A percentile compares a stretch with the other conserved stretches of the same genome.
phyloP scores from a whole-genome alignment of 139 green algal genomes.

The Closterium sp. region DNA sequence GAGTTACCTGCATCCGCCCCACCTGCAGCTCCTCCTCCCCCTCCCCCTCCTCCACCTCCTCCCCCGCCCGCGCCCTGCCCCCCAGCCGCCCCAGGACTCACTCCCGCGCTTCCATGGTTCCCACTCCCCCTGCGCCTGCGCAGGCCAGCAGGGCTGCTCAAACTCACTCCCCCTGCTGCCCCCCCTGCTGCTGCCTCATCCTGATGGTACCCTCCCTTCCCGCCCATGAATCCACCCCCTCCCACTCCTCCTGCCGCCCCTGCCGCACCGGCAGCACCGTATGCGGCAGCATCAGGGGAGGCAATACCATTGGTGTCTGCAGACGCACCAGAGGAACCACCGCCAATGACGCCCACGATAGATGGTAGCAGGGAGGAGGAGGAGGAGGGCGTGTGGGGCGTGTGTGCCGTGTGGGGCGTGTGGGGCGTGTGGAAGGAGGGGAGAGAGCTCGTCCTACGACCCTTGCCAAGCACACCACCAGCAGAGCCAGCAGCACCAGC shows the following conservation, averaged over 20 bases:
- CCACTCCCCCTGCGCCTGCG: background rate
- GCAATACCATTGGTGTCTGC: background rate
- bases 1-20: background rate
- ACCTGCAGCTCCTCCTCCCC: slow-evolving; percentile 5
- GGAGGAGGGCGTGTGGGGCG: background rate
- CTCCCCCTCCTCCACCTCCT: slow-evolving; percentile 5
- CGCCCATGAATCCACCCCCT: background rate
- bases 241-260: background rate
- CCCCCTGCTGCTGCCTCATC: background rate
- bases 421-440: background rate
- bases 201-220: background rate
- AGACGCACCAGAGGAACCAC: background rate
- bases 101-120: background rate
- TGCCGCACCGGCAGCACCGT: background rate
- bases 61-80: background rate
- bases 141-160: background rate
- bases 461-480: background rate
- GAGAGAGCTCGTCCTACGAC: background rate
- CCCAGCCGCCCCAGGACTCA: background rate
- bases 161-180: background rate
- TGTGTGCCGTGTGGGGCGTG: background rate
- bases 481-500: background rate
- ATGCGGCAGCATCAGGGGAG: background rate
- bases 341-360: slow-evolving; percentile 11
- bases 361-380: background rate